Evolutionary conservation across 176 grass and related monocot genomes (phyloP).

Genomic region (Cenchrus fungigraminus): DNA sequence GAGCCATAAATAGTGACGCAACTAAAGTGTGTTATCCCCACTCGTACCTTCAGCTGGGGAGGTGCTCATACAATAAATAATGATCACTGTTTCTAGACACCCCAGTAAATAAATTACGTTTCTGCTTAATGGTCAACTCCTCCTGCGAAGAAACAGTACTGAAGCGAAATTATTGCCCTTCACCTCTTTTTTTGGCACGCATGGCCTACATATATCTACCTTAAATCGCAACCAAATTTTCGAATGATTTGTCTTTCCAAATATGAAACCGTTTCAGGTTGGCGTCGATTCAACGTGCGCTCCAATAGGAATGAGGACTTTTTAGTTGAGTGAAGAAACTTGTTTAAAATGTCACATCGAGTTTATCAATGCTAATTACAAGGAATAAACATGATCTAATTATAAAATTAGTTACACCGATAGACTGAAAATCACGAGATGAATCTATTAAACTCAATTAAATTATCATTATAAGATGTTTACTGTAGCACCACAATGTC

Average conservation of each 20-base stretch:
- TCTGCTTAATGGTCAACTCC: slow-evolving; percentile 29
- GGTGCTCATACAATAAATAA: background rate
- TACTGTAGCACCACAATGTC: no score
- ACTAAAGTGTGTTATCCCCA: background rate
- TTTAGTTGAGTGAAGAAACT: no score
- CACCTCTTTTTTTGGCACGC: background rate
- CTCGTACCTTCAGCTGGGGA: background rate
- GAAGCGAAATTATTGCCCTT: background rate
- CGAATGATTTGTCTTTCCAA: background rate
- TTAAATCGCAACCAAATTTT: background rate
- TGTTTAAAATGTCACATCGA: no score
- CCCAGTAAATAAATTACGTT: background rate
- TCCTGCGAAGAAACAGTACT: background rate
- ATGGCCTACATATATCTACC: background rate
- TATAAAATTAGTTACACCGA: no score
- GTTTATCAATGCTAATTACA: no score
- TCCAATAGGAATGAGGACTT: no score
- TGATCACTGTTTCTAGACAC: background rate
- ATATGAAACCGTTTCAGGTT: background rate
- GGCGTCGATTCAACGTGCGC: background rate
- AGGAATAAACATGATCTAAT: no score
- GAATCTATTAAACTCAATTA: no score
- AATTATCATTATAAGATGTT: no score
- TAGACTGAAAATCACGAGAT: no score
- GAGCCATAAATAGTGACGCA: background rate